Conservation (phyloP, 2,329 filamentous ascomycete genomes). For the Alternaria burnsii region DNA sequence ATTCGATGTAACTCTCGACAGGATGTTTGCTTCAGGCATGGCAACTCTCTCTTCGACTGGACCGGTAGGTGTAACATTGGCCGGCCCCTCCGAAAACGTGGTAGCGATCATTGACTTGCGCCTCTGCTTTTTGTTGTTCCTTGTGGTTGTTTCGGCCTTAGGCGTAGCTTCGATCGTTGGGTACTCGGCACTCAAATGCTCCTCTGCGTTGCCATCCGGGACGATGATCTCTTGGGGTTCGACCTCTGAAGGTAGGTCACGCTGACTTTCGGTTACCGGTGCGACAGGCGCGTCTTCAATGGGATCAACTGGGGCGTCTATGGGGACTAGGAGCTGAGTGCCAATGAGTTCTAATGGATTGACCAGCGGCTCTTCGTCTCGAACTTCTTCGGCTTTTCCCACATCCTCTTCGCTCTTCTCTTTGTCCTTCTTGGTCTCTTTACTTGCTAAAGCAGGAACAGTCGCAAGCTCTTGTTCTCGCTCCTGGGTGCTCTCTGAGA, state of each 20-base stretch:
- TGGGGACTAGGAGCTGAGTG: background rate
- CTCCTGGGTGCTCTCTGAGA: slow-evolving; percentile 2
- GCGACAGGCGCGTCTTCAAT: background rate
- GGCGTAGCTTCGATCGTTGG: slow-evolving; percentile 9
- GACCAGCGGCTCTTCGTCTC: background rate
- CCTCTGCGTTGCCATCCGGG: background rate
- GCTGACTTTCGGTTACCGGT: background rate
- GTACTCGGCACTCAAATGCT: background rate
- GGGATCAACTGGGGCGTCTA: background rate
- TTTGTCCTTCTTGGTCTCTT: slow-evolving; percentile 44
- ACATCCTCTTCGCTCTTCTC: slow-evolving; percentile 37
- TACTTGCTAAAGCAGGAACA: slow-evolving; percentile 28
- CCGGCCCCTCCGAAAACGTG: slow-evolving; percentile 7
- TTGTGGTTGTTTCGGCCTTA: slow-evolving; percentile 2
- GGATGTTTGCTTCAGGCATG: background rate
- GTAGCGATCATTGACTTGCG: slow-evolving; percentile 24
- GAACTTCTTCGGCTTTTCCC: background rate
- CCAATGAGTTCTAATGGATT: background rate
- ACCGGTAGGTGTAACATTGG: background rate
- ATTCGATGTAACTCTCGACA: background rate
- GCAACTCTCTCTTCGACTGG: background rate
- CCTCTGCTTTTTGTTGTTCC: slow-evolving; percentile 30
- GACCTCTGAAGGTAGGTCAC: background rate
- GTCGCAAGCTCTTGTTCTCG: slow-evolving; percentile 16
- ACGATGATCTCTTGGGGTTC: background rate